phyloP scores from a whole-genome alignment of 257 asterid species.

The Vinca minor region DNA sequence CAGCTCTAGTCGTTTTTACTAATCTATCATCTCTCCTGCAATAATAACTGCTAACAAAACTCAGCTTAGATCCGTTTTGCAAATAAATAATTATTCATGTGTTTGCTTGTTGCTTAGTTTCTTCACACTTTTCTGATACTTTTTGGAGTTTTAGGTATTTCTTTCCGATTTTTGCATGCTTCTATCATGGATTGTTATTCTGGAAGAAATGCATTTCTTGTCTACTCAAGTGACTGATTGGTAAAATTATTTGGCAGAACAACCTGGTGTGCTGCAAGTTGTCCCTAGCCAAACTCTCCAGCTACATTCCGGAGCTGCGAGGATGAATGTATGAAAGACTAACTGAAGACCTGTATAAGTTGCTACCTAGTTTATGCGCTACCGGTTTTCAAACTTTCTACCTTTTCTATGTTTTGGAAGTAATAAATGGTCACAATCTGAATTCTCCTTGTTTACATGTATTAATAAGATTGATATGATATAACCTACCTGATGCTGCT shows the following conservation, averaged over 20 bases:
- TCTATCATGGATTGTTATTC: no score
- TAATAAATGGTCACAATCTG: not conserved
- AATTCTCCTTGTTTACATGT: not conserved
- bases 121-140: not conserved
- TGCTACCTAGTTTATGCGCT: no score
- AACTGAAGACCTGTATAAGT: not conserved
- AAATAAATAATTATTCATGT: not conserved
- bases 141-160: not conserved
- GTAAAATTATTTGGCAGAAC: conserved; percentile 49
- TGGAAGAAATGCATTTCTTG: no score
- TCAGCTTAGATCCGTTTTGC: not conserved
- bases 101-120: not conserved
- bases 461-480: no score
- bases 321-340: conserved; percentile 6
- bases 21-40: not conserved
- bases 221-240: no score
- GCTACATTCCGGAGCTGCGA: conserved; percentile 50
- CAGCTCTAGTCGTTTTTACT: not conserved
- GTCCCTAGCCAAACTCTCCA: conserved; percentile 50
- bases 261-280: conserved; percentile 72
- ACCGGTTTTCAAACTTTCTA: no score
- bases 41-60: not conserved
- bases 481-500: no score
- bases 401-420: not conserved
- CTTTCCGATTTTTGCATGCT: not conserved